phyloP scores from a whole-genome alignment of 305 asterid genomes.

The Fraxinus paxiana region DNA sequence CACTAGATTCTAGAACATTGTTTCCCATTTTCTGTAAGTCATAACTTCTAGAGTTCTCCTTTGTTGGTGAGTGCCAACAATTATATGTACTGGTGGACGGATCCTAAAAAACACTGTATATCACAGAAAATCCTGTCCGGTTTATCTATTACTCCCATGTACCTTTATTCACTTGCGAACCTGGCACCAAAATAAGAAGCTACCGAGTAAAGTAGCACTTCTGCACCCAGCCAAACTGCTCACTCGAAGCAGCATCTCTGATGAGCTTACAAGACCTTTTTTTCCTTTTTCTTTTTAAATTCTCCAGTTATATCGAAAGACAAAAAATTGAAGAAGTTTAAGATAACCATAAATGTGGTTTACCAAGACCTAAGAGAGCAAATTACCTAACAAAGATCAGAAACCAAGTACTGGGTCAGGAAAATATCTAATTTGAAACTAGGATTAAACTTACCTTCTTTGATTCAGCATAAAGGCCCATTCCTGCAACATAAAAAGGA shows the following conservation, averaged over 20 bases:
- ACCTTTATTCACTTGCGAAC: not conserved
- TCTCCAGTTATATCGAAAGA: not conserved
- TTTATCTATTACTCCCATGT: not conserved
- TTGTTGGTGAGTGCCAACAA: not conserved
- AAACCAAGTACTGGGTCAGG: not conserved
- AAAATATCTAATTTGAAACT: not conserved
- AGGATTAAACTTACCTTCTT: conserved; percentile 52
- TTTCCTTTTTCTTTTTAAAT: not conserved
- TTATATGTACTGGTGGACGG: not conserved
- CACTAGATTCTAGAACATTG: not conserved
- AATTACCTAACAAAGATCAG: not conserved
- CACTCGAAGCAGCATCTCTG: not conserved
- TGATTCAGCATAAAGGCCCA: conserved; percentile 94
- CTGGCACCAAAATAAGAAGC: not conserved
- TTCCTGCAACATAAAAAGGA: conserved; percentile 93
- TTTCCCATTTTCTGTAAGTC: not conserved
- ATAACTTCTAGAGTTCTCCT: not conserved
- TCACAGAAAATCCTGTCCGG: not conserved
- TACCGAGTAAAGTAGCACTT: not conserved
- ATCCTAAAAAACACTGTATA: not conserved
- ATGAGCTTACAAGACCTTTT: not conserved
- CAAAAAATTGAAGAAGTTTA: not conserved
- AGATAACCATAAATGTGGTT: not conserved
- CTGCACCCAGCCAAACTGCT: not conserved
- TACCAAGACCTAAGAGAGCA: not conserved